Evolutionary conservation across 352 stramenopile species (phyloP), one percentile per base, ranked within the genome.

Genomic region (Globisporangium paddicum): DNA sequence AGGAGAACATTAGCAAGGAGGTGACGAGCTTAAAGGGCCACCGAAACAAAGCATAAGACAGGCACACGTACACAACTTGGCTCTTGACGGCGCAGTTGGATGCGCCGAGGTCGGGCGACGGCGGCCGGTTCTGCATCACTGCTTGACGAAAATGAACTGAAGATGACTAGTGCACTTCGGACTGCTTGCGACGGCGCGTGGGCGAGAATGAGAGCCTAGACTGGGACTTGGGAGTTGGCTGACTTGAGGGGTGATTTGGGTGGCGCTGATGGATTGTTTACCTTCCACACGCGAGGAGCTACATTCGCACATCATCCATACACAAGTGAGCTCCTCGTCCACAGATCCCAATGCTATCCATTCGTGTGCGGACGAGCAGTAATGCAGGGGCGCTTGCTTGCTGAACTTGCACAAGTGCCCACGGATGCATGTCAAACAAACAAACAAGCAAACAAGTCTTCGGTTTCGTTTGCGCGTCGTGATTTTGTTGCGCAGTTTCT

Each of bases 31-130:
- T 32, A 7, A n/a, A 23, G 42, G 13, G 41, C 3, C 42, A 49
- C 8, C 14, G 9, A 18, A 16, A 16, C 34, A 38, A 16, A 18
- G 34, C 34, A 5, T 9, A n/a, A 19, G 37, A 42, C n/a, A n/a
- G n/a, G n/a, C n/a, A n/a, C n/a, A 58, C 51, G 35, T 26, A 58
- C 51, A 58, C 34, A 25, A 44, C 26, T 25, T 48, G 35, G 51
- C 21, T 48, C 51, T 58, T 46, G 23, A 58, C 35, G 16, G 51
- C 25, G 25, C 51, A 48, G 23, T 6, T n/a, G 34, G 28, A 32
- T 6, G 42, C 21, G 34, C 38, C 26, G 7, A 21, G 10, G 1
- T 34, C 46, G 25, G 47, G 28, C 10, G 47, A 54, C n/a, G 47
- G 47, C n/a, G 47, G 47, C 21, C 28, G 47, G 47, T 41, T 54